A percentile compares a stretch with the other conserved stretches of the same genome.
Evolutionary conservation across 768 basidiomycete genomes (phyloP).

Genomic region (Ramaria sp.): DNA sequence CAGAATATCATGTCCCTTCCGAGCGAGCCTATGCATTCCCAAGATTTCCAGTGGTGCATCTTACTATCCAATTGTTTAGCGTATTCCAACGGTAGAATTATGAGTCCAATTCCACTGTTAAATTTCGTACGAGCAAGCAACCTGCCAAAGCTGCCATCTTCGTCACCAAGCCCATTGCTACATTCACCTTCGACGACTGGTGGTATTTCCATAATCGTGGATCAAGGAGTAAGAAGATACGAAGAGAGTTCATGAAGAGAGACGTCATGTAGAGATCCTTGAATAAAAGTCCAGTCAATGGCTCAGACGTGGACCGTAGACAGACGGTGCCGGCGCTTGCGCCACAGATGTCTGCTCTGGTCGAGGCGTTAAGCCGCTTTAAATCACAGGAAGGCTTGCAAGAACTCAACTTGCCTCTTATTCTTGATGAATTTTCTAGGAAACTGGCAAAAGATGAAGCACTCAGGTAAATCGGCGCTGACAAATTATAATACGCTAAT

Average conservation of each 20-base stretch:
- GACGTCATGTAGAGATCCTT: no score
- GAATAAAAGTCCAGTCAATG: slow-evolving; percentile 29
- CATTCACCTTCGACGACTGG: background rate
- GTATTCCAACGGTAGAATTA: no score
- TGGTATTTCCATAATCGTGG: no score
- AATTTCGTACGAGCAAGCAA: background rate
- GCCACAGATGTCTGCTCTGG: background rate
- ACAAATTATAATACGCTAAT: background rate
- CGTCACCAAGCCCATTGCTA: background rate
- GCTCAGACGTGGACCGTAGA: slow-evolving; percentile 31
- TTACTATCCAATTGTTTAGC: background rate
- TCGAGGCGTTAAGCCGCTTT: background rate
- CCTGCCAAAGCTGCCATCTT: background rate
- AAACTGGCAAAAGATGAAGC: slow-evolving; percentile 37
- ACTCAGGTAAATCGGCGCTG: slow-evolving; percentile 19
- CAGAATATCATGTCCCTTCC: no score
- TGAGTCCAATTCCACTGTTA: no score
- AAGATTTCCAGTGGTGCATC: no score
- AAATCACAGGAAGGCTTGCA: background rate
- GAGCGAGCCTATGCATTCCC: no score
- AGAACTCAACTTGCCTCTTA: background rate
- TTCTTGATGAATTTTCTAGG: slow-evolving; percentile 30
- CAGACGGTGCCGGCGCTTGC: slow-evolving; percentile 39
- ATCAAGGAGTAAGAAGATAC: no score
- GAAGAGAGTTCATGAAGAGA: no score